Conservation (phyloP, 805 yeast genomes). For the Candida tallmaniae region DNA sequence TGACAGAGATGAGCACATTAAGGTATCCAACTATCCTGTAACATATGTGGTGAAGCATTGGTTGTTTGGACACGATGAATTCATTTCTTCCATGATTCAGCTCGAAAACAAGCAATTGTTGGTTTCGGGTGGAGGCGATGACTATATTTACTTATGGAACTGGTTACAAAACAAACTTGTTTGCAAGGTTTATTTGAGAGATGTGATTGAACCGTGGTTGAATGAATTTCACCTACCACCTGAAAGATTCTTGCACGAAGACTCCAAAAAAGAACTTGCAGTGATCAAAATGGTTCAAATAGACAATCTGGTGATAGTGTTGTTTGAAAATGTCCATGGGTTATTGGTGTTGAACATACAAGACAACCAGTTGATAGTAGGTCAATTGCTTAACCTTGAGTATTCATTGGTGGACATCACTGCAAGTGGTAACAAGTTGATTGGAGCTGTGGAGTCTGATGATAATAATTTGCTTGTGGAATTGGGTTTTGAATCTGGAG, state of each 20-base stretch:
- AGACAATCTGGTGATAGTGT: slow-evolving; percentile 32
- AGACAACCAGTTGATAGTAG: slow-evolving; percentile 21
- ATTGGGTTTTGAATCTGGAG: neutral
- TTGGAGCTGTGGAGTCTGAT: slow-evolving; percentile 31
- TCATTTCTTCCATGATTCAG: slow-evolving; percentile 62
- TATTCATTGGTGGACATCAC: slow-evolving; percentile 26
- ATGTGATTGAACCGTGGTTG: slow-evolving; percentile 36
- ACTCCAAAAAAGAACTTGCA: slow-evolving; percentile 49
- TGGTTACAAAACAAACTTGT: slow-evolving; percentile 55
- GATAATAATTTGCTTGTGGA: slow-evolving; percentile 14
- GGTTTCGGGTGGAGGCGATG: slow-evolving; percentile 91
- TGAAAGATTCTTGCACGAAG: slow-evolving; percentile 51
- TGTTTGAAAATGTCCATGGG: slow-evolving; percentile 49
- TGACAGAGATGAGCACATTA: slow-evolving; percentile 95
- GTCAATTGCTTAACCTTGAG: slow-evolving; percentile 24
- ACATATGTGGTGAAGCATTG: slow-evolving; percentile 74
- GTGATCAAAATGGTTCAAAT: slow-evolving; percentile 24
- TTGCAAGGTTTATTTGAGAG: slow-evolving; percentile 45
- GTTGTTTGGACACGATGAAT: slow-evolving; percentile 83
- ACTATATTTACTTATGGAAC: slow-evolving; percentile 67
- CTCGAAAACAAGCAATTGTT: slow-evolving; percentile 51
- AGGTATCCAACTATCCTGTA: slow-evolving; percentile 76
- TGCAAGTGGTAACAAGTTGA: slow-evolving; percentile 14
- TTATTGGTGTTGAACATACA: slow-evolving; percentile 34
- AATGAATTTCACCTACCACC: slow-evolving; percentile 61